Conservation (phyloP, 2,329 filamentous ascomycete genomes). For the Purpureocillium lavendulum region DNA sequence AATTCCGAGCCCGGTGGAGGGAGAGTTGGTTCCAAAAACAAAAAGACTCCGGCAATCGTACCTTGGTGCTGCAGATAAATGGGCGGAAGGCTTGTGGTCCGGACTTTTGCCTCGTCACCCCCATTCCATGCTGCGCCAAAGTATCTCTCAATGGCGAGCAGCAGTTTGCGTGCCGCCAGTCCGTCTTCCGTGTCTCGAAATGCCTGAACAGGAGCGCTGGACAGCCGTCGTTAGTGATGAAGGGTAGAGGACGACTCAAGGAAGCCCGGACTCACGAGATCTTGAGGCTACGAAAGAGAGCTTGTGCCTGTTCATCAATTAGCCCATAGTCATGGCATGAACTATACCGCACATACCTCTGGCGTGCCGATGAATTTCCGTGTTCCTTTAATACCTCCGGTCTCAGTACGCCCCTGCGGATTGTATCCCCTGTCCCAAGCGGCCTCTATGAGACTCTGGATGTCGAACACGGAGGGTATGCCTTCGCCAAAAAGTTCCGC, state of each 20-base stretch:
- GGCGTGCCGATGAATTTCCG: conserved; percentile 93
- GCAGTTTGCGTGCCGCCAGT: conserved; percentile 43
- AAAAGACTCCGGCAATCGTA: too few relatives aligned
- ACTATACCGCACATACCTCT: conserved; percentile 48
- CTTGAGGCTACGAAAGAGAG: conserved; percentile 61
- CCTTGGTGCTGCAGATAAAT: conserved; percentile 85
- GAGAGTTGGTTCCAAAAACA: too few relatives aligned
- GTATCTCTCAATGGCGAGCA: conserved; percentile 63
- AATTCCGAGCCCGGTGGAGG: too few relatives aligned
- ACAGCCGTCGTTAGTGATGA: neutral
- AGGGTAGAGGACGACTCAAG: too few relatives aligned
- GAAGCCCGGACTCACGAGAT: conserved; percentile 59
- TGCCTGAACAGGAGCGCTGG: conserved; percentile 53
- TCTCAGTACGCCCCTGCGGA: conserved; percentile 64
- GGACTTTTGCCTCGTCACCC: conserved; percentile 46
- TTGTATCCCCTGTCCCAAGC: conserved; percentile 88
- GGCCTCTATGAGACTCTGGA: conserved; percentile 79
- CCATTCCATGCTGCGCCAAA: conserved; percentile 47
- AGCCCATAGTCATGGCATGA: too few relatives aligned
- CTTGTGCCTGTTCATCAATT: conserved; percentile 53
- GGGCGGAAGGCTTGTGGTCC: conserved; percentile 64
- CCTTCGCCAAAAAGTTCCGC: conserved; percentile 48
- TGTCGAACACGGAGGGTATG: conserved; percentile 68
- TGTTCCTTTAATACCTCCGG: conserved; percentile 78
- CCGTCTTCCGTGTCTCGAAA: conserved; percentile 41